These are phyloP conservation scores for Aspergillus piperis DNA, from an alignment of 2,329 filamentous ascomycete species.

Conservation along the genomic window DNA sequence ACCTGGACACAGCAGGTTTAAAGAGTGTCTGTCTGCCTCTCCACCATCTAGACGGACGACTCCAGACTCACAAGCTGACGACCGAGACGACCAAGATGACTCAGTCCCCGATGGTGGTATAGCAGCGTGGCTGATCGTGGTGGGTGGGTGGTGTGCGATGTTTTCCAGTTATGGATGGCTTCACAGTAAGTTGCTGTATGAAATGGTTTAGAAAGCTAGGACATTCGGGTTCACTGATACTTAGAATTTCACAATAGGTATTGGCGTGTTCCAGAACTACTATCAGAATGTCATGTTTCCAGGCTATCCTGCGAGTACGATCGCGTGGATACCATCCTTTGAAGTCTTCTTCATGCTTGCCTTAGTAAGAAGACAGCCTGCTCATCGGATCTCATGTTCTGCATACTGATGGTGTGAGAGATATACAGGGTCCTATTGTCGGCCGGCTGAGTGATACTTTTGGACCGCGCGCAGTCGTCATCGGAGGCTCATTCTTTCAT, in stretches of 20 bases:
- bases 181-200: neutral
- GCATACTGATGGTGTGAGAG: neutral
- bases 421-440: slow-evolving; percentile 50
- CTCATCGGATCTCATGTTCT: no score
- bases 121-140: neutral
- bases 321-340: slow-evolving; percentile 17
- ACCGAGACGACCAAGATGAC: no score
- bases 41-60: no score
- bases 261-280: slow-evolving; percentile 17
- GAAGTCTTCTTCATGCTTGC: slow-evolving; percentile 19
- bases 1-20: no score
- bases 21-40: no score
- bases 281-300: slow-evolving; percentile 8
- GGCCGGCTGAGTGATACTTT: slow-evolving; percentile 65
- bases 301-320: slow-evolving; percentile 11
- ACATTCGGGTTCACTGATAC: no score
- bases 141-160: slow-evolving; percentile 2
- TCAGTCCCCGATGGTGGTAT: neutral
- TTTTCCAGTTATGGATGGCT: slow-evolving; percentile 5
- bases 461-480: slow-evolving; percentile 58
- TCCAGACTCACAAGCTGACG: no score
- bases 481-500: slow-evolving; percentile 55
- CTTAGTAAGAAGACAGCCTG: neutral
- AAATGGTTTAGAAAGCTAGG: no score
- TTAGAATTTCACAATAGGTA: neutral